These are phyloP conservation scores for Mucor plumbeus DNA, from an alignment of 371 early-diverging fungal species.

Conservation along the genomic window DNA sequence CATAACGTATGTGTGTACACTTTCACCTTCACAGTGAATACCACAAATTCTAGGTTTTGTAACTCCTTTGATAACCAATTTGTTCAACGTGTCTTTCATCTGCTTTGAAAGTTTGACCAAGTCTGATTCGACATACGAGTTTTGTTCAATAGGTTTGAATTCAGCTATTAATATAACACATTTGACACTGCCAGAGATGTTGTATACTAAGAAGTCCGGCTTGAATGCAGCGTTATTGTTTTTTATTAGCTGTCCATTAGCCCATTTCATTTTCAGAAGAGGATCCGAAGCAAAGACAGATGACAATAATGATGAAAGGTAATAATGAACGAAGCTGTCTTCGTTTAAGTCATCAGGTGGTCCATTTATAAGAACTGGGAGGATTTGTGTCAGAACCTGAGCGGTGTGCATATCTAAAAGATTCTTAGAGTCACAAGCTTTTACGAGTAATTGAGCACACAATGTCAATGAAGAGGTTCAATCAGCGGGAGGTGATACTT, in stretches of 20 bases:
- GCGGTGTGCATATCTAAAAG: constrained; percentile 23
- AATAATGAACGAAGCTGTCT: constrained; percentile 22
- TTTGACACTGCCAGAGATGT: constrained; percentile 12
- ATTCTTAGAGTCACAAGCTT: constrained; percentile 17
- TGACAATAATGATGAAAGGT: constrained; percentile 18
- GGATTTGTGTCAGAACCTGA: constrained; percentile 22
- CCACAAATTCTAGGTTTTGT: constrained; percentile 18
- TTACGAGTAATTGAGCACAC: constrained; percentile 8
- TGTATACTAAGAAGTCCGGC: constrained; percentile 21
- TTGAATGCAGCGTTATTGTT: constrained; percentile 2
- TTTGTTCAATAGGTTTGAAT: constrained; percentile 16
- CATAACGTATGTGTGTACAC: constrained; percentile 20
- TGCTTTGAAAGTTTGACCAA: constrained; percentile 23
- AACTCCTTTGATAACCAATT: constrained; percentile 17
- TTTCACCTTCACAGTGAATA: constrained; percentile 25
- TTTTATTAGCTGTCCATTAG: constrained; percentile 14
- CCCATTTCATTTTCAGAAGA: constrained; percentile 23
- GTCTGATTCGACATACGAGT: constrained; percentile 24
- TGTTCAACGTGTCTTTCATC: constrained; percentile 20
- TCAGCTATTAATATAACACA: constrained; percentile 18
- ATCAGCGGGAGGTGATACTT: constrained; percentile 18
- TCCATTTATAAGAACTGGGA: constrained; percentile 21
- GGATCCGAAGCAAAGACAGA: constrained; percentile 18
- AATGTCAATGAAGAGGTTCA: constrained; percentile 11
- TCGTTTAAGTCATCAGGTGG: constrained; percentile 22